A percentile compares a stretch with the other conserved stretches of the same genome.
Conservation (phyloP, 352 stramenopile genomes). For the Phytophthora vignae region DNA sequence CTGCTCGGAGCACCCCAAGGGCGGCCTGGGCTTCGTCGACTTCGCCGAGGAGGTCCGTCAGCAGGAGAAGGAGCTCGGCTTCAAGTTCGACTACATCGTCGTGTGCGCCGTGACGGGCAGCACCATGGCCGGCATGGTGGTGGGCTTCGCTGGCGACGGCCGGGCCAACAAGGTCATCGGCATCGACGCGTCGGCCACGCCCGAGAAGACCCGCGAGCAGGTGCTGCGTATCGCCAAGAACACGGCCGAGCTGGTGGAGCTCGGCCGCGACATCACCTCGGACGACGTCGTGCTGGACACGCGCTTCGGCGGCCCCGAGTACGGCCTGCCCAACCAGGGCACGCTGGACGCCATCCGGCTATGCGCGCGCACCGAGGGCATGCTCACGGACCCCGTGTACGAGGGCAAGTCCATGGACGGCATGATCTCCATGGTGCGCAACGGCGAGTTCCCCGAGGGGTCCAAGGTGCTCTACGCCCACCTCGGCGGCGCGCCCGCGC, state of each 20-base stretch:
- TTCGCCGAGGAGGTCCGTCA: conserved; percentile 45
- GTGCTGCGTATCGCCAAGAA: conserved; percentile 46
- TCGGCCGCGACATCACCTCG: conserved; percentile 38
- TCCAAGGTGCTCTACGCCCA: conserved; percentile 48
- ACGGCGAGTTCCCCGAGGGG: conserved; percentile 42
- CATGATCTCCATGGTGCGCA: conserved; percentile 49
- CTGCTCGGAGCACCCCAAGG: conserved; percentile 47
- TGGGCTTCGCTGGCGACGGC: conserved; percentile 42
- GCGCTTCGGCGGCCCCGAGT: conserved; percentile 42
- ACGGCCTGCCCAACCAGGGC: conserved; percentile 43
- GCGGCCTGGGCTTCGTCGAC: conserved; percentile 42
- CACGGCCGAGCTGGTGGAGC: conserved; percentile 41
- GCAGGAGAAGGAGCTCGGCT: conserved; percentile 46
- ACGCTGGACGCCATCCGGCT: conserved; percentile 46
- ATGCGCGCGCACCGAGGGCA: conserved; percentile 43
- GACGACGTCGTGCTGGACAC: conserved; percentile 46
- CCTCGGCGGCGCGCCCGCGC: conserved; percentile 35
- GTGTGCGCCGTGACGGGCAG: conserved; percentile 48
- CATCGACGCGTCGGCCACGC: conserved; percentile 44
- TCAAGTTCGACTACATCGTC: conserved; percentile 49
- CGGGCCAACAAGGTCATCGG: conserved; percentile 50
- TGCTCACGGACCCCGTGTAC: conserved; percentile 48
- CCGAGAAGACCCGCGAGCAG: conserved; percentile 45
- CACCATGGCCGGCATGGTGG: conserved; percentile 49
- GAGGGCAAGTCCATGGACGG: conserved; percentile 52